Evolutionary conservation across 2,329 filamentous ascomycete species (phyloP), one percentile per base, ranked within the genome.

Genomic region (Elsinoe necatrix): DNA sequence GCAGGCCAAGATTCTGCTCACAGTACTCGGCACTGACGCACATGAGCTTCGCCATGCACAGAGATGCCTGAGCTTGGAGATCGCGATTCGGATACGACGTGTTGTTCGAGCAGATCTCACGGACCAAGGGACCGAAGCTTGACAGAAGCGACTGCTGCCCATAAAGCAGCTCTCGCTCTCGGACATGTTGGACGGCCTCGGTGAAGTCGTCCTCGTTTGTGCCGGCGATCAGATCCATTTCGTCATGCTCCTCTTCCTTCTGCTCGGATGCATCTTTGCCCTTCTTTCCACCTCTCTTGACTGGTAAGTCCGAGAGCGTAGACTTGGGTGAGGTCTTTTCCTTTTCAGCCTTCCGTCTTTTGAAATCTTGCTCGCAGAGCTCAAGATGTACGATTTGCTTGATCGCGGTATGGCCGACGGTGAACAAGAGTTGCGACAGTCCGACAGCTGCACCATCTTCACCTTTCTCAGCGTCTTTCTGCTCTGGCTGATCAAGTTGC

Each of bases 341-440:
- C 64, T 90, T 89, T 59, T 93, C 89, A 39, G 88, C 86, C 76
- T 98, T 98, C 62, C 92, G 82, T 55, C 92, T 87, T 76, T 98
- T 98, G 72, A 98, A 98, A 71, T 98, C 93, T 51, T 93, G 83
- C 68, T 98, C 93, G 69, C 91, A 95, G n/a, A 97, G 79, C 66
- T 98, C 93, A 9, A 98, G 81, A 69, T 98, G 93, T 0, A 98
- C 95, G 64, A 98, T 98, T 68, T 98, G 95, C 74, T 98, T 98
- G 68, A 98, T 93, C 12, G 93, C 93, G 48, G 97, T 87, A 67
- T 98, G 93, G 0, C 93, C 93, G 27, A 97, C 92, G 34, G 95
- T 86, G 68, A 97, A 97, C 0, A 98, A 78, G 1, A 98, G 79
- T 66, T 97, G 93, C 0, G 93, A 95, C 1, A 98, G 77, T 0